A percentile compares a stretch with the other conserved stretches of the same genome.
Conservation (phyloP, 306 rosid genomes). For the Prunus fruticosa region DNA sequence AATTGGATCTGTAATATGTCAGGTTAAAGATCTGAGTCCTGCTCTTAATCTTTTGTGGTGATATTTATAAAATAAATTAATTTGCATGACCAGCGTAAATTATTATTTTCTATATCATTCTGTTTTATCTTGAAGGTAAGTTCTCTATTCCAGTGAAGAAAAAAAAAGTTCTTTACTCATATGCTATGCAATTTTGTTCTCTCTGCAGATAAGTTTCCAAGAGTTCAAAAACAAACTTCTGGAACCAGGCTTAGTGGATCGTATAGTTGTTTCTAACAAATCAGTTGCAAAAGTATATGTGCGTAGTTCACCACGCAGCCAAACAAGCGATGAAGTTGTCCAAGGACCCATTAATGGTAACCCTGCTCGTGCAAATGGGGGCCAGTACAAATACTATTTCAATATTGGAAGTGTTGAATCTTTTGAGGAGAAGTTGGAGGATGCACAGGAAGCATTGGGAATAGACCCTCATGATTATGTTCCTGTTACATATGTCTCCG, state of each 20-base stretch:
- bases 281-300: constrained; percentile 92
- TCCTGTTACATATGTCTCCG: constrained; percentile 83
- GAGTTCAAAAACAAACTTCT: constrained; percentile 91
- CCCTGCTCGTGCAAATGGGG: constrained; percentile 44
- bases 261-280: constrained; percentile 79
- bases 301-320: constrained; percentile 56
- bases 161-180: constrained; percentile 15
- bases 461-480: constrained; percentile 78
- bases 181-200: constrained; percentile 18
- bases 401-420: constrained; percentile 94
- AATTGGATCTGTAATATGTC: background rate
- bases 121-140: background rate
- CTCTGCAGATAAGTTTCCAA: constrained; percentile 90
- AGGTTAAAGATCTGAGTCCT: background rate
- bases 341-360: constrained; percentile 51
- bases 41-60: no score
- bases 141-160: constrained; percentile 10
- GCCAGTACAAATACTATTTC: constrained; percentile 74
- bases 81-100: background rate
- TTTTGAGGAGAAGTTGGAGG: constrained; percentile 96
- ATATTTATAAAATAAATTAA: background rate
- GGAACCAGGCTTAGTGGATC: constrained; percentile 94
- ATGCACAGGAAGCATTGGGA: constrained; percentile 85
- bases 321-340: constrained; percentile 55
- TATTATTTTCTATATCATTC: background rate